phyloP scores from a whole-genome alignment of 768 basidiomycete species.

The Boletus subparvulus region DNA sequence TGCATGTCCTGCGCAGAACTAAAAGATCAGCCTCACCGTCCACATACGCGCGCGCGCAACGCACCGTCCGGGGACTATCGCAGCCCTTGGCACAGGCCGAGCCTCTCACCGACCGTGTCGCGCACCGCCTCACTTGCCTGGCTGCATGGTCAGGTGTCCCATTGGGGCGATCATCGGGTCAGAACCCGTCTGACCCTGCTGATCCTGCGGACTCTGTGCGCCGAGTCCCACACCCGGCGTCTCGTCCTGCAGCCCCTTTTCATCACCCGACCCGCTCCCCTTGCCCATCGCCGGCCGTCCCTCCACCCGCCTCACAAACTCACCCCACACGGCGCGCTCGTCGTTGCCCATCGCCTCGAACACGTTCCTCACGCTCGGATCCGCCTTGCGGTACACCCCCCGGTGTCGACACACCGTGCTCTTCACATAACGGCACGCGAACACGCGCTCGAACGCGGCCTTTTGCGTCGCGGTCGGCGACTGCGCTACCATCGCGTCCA shows the following conservation, averaged over 20 bases:
- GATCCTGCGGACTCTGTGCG: slow-evolving; percentile 13
- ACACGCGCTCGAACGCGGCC: slow-evolving; percentile 67
- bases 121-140: slow-evolving; percentile 12
- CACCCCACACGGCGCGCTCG: slow-evolving; percentile 65
- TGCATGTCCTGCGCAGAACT: slow-evolving; percentile 5
- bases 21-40: background rate
- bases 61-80: slow-evolving; percentile 11
- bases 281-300: slow-evolving; percentile 42
- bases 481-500: slow-evolving; percentile 38
- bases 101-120: background rate
- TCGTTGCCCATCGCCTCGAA: slow-evolving; percentile 54
- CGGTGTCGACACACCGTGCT: slow-evolving; percentile 71
- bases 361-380: slow-evolving; percentile 42
- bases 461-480: slow-evolving; percentile 55
- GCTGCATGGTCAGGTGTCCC: slow-evolving; percentile 19
- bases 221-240: slow-evolving; percentile 1
- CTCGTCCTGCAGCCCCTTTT: slow-evolving; percentile 23
- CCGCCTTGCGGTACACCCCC: slow-evolving; percentile 64
- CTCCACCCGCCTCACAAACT: slow-evolving; percentile 64
- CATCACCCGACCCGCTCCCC: slow-evolving; percentile 23
- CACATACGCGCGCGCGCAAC: background rate
- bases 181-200: slow-evolving; percentile 18
- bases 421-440: slow-evolving; percentile 70
- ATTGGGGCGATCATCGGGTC: slow-evolving; percentile 19
- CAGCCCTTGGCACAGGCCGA: background rate